Base-by-base conservation (phyloP, 2,329 filamentous ascomycete species). In the Penicillium sp. region DNA sequence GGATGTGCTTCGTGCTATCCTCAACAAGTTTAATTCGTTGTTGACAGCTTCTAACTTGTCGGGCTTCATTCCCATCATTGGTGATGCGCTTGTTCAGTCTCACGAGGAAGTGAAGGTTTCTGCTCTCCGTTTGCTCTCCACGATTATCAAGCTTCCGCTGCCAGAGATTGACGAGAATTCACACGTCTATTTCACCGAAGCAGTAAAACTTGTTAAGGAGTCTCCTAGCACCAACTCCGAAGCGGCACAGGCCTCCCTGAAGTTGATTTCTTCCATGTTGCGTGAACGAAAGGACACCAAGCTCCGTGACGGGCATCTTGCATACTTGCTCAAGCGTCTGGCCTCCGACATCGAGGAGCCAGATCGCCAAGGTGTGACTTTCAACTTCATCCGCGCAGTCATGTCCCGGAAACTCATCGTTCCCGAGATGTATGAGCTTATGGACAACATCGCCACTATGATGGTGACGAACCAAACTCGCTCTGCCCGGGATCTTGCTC, bases 391-490 rank as follows among this genome's bases (percentile, higher is more conserved):
- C 51, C 85, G 90, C 37, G 86, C 88, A 1, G 83, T 97, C 24
- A 80, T 98, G 64, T 85, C 87, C 46, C 82, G 90, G 17, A 91
- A 86, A 64, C 77, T 97, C 38, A 80, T 95, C 61, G 89, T 94
- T 7, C 84, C 90, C 0, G 79, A 85, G 37, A 83, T 98, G 28
- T 98, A 98, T 64, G 91, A 97, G 63, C 84, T 86, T 8, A 79
- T 96, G 55, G 93, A 98, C 65, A 84, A 89, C 61, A 84, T 95
- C 28, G 88, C 88, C 41, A 84, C 81, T 3, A 85, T 96, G 66
- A 97, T 97, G 90, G 86, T 98, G 49, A 95, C 87, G 39, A 97
- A 97, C 64, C 88, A 95, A 55, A 90, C 94, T 59, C 85, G 86
- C 59, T 83, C 86, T 56, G 91, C 91, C 2, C 81, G 93, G 45